Evolutionary conservation across 2,329 filamentous ascomycete genomes (phyloP).

Genomic region (Dendryphion nanum): DNA sequence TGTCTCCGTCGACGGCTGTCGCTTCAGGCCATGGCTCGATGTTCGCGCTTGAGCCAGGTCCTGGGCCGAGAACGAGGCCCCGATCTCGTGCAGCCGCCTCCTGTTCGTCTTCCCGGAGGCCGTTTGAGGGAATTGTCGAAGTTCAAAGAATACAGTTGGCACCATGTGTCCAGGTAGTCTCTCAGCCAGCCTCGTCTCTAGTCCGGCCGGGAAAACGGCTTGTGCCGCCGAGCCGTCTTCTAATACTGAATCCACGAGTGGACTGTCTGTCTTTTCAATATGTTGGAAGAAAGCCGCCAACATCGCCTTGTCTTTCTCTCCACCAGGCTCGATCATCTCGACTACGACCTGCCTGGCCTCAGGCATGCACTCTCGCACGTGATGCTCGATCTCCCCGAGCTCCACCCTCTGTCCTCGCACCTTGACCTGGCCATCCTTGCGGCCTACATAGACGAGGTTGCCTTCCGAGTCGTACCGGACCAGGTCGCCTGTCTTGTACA

Average conservation of each 20-base stretch:
- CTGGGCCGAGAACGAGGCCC: too few relatives aligned
- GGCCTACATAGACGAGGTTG: constrained; percentile 5
- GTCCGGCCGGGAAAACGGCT: too few relatives aligned
- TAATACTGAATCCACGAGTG: neutral
- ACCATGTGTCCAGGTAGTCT: constrained; percentile 11
- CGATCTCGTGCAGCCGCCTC: too few relatives aligned
- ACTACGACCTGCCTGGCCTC: too few relatives aligned
- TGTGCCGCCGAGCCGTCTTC: too few relatives aligned
- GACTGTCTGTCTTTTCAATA: constrained; percentile 1
- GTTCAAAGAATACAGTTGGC: constrained; percentile 11
- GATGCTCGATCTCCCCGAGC: constrained; percentile 12
- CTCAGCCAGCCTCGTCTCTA: too few relatives aligned
- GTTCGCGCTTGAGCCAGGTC: too few relatives aligned
- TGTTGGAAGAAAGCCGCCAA: neutral
- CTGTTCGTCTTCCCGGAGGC: constrained; percentile 5
- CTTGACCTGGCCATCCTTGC: constrained; percentile 14
- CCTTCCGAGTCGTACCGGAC: constrained; percentile 32
- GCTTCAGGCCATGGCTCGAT: too few relatives aligned
- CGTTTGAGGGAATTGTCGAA: constrained; percentile 9
- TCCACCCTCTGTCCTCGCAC: constrained; percentile 11
- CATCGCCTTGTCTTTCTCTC: too few relatives aligned
- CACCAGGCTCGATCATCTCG: too few relatives aligned
- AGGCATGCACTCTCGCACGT: neutral
- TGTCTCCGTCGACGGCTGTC: too few relatives aligned
- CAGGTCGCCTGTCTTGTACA: constrained; percentile 48